phyloP scores from a whole-genome alignment of 257 asterid genomes.

The Przewalskia tangutica region DNA sequence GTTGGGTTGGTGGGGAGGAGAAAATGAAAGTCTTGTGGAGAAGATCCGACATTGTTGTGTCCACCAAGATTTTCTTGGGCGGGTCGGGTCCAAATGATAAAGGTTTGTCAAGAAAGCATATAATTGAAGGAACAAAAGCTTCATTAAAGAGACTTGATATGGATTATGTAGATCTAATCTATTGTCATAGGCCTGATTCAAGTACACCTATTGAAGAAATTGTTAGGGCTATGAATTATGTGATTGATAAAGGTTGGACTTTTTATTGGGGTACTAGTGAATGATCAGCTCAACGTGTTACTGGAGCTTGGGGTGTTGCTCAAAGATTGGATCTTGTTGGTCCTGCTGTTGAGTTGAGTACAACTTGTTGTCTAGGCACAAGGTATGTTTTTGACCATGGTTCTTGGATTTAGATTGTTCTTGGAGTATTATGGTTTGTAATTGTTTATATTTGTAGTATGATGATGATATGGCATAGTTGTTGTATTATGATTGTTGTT shows the following conservation, averaged over 20 bases:
- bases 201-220: slow-evolving; percentile 90
- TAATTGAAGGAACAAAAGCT: slow-evolving; percentile 74
- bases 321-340: slow-evolving; percentile 85
- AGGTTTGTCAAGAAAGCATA: slow-evolving; percentile 87
- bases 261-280: slow-evolving; percentile 98
- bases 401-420: not conserved
- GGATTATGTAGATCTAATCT: slow-evolving; percentile 80
- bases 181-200: slow-evolving; percentile 85
- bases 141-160: slow-evolving; percentile 68
- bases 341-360: slow-evolving; percentile 91
- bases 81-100: slow-evolving; percentile 94
- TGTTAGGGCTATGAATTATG: slow-evolving; percentile 91
- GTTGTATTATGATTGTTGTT: not conserved
- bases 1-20: too few species aligned
- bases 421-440: not conserved
- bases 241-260: slow-evolving; percentile 97
- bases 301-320: slow-evolving; percentile 97
- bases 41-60: slow-evolving; percentile 76
- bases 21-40: slow-evolving; percentile 62
- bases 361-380: slow-evolving; percentile 72
- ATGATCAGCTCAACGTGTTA: slow-evolving; percentile 96
- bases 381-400: slow-evolving; percentile 26
- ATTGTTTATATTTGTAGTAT: too few species aligned
- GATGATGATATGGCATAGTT: not conserved
- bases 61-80: slow-evolving; percentile 99